Percentiles rank a stretch among this genome's conserved stretches.
phyloP scores from a whole-genome alignment of 805 yeast genomes.

The Grigorovia humatica region DNA sequence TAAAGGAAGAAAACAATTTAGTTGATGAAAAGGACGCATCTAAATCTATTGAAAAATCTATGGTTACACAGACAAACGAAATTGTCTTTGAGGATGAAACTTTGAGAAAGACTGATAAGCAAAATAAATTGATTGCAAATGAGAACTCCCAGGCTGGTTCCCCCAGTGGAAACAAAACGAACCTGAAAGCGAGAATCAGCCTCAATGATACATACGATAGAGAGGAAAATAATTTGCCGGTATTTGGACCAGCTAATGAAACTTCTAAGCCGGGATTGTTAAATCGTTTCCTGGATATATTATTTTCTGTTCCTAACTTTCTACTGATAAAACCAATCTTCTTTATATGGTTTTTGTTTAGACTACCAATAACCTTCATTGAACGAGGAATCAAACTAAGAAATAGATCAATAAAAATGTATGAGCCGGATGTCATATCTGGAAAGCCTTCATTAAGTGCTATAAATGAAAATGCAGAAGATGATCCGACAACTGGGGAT shows the following conservation, averaged over 20 bases:
- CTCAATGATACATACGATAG: no score
- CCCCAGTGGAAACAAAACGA: no score
- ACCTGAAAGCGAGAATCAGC: no score
- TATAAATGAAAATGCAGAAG: slow-evolving; percentile 13
- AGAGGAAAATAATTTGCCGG: no score
- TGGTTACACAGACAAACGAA: no score
- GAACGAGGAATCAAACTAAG: slow-evolving; percentile 17
- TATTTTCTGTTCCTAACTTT: slow-evolving; percentile 41
- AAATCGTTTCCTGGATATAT: slow-evolving; percentile 3
- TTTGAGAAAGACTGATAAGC: no score
- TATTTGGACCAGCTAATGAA: no score
- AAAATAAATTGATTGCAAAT: no score
- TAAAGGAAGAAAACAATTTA: neutral
- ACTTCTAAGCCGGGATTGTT: neutral
- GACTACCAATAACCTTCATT: slow-evolving; percentile 45
- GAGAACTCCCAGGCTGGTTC: no score
- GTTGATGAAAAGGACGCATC: neutral
- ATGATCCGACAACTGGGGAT: slow-evolving; percentile 21
- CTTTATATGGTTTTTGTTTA: slow-evolving; percentile 39
- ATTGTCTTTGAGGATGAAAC: no score
- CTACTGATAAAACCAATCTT: slow-evolving; percentile 43
- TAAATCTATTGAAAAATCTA: no score
- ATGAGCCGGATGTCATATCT: neutral
- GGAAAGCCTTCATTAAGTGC: neutral
- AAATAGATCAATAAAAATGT: slow-evolving; percentile 2